Evolutionary conservation across 2,329 filamentous ascomycete genomes (phyloP), one percentile per base, ranked within the genome.

Genomic region (Arthrobotrys entomopaga): DNA sequence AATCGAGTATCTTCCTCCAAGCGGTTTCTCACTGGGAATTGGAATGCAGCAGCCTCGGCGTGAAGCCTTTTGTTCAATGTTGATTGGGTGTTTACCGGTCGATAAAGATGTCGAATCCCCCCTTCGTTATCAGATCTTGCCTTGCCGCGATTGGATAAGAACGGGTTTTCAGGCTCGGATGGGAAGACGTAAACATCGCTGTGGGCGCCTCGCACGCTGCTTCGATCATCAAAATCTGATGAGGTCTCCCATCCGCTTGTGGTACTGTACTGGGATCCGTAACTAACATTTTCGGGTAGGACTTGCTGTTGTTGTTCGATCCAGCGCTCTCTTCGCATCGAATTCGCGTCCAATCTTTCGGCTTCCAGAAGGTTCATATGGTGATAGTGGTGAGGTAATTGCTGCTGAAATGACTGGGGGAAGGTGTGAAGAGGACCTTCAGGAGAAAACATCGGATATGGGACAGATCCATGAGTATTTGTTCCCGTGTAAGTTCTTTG

Each of bases 111-210:
- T 20, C 69, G 48, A 40, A 73, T 66, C 3, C 63, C 56, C 4
- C 63, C 61, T 52, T 73, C 61, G 16, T 61, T 73, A 66, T 73
- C 69, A 11, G 56, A 73, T 63, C 69, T 26, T n/a, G 69, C 69
- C 34, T 63, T 66, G 10, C 26, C 20, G 11, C 61, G 61, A 46
- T 11, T 15, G 20, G 61, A 52, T 11, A 63, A 7, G 19, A 66
- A 73, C 11, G 69, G 61, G 26, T 73, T 73, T 19, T 73, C 69
- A 40, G 54, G 50, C n/a, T 73, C 69, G 3, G 54, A 42, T 13
- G 48, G 16, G 20, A 54, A 19, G 20, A 50, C 50, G 15, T 61
- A 48, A 11, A 11, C 4, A 7, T 66, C 53, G 6, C 65, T 56
- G 1, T 50, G 56, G 16, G 48, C 19, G 7, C 64, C 52, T 24